Percentiles rank a stretch among this genome's conserved stretches.
These are phyloP conservation scores for Aspergillus uvarum DNA, from an alignment of 2,329 filamentous ascomycete genomes.

Conservation along the genomic window DNA sequence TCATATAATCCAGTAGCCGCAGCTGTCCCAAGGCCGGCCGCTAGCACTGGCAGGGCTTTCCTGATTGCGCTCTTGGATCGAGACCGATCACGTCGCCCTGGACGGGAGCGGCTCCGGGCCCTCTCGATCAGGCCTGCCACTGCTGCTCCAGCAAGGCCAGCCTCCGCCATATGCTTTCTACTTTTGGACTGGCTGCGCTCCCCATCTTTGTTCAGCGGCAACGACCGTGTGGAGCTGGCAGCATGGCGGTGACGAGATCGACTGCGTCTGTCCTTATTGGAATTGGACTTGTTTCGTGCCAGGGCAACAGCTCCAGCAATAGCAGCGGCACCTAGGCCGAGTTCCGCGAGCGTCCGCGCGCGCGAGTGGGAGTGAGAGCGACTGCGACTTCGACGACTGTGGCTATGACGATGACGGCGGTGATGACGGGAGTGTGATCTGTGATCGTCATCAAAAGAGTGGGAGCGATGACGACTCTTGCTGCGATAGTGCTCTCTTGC, in stretches of 20 bases:
- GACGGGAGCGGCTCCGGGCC: conserved; percentile 58
- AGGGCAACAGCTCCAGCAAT: conserved; percentile 61
- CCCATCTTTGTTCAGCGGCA: conserved; percentile 21
- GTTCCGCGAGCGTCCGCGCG: conserved; percentile 53
- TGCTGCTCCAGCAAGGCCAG: conserved; percentile 62
- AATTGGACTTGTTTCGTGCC: conserved; percentile 55
- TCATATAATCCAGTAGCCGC: conserved; percentile 63
- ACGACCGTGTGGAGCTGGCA: conserved; percentile 31
- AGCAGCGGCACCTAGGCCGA: conserved; percentile 56
- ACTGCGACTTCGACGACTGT: conserved; percentile 39
- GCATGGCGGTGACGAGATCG: conserved; percentile 45
- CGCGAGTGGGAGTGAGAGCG: conserved; percentile 52
- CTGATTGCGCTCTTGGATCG: conserved; percentile 57
- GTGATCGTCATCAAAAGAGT: conserved; percentile 42
- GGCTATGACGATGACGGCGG: conserved; percentile 29
- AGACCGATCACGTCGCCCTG: conserved; percentile 49
- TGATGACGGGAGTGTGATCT: conserved; percentile 35
- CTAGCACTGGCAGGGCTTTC: conserved; percentile 59
- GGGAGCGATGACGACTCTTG: conserved; percentile 45
- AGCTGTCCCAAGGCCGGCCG: conserved; percentile 61
- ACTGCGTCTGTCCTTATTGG: conserved; percentile 50
- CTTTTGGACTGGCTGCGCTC: conserved; percentile 49
- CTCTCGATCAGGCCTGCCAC: conserved; percentile 61
- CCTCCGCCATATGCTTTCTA: conserved; percentile 60
- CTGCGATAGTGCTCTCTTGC: conserved; percentile 51